These are phyloP conservation scores for Melanogaster broomeanus DNA, from an alignment of 768 basidiomycete species.

Conservation along the genomic window DNA sequence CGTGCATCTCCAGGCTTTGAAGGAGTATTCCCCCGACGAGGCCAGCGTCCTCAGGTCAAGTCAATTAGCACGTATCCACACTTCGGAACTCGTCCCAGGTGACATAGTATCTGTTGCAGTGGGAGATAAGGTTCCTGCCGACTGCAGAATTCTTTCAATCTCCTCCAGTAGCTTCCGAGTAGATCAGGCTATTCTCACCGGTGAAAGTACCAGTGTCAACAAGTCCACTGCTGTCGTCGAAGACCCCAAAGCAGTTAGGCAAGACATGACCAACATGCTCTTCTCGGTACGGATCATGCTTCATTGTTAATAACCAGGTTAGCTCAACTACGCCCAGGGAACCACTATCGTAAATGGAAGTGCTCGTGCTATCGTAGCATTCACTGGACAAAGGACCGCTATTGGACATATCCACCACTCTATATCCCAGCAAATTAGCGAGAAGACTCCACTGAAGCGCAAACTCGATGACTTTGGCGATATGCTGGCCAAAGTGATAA, in stretches of 20 bases:
- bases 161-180: slow-evolving; percentile 92
- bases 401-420: slow-evolving; percentile 98
- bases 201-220: slow-evolving; percentile 87
- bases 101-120: slow-evolving; percentile 91
- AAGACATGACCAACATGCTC: slow-evolving; percentile 97
- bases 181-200: slow-evolving; percentile 96
- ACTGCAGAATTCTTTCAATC: slow-evolving; percentile 86
- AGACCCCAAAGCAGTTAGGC: slow-evolving; percentile 86
- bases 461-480: slow-evolving; percentile 99
- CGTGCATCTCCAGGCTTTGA: slow-evolving; percentile 67
- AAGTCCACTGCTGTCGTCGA: slow-evolving; percentile 70
- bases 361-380: slow-evolving; percentile 84
- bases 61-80: slow-evolving; percentile 70
- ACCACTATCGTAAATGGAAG: slow-evolving; percentile 96
- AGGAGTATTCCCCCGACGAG: slow-evolving; percentile 96
- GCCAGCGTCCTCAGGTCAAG: slow-evolving; percentile 85
- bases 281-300: slow-evolving; percentile 66
- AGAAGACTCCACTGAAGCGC: slow-evolving; percentile 96
- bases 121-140: slow-evolving; percentile 94
- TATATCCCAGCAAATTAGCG: slow-evolving; percentile 88
- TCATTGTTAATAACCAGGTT: not conserved
- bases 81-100: slow-evolving; percentile 90
- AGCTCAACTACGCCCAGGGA: slow-evolving; percentile 51
- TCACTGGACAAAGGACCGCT: slow-evolving; percentile 84
- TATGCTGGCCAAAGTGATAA: slow-evolving; percentile 95